phyloP scores from a whole-genome alignment of 1,284 basidiomycete species.

The Puccinia brachypodii region DNA sequence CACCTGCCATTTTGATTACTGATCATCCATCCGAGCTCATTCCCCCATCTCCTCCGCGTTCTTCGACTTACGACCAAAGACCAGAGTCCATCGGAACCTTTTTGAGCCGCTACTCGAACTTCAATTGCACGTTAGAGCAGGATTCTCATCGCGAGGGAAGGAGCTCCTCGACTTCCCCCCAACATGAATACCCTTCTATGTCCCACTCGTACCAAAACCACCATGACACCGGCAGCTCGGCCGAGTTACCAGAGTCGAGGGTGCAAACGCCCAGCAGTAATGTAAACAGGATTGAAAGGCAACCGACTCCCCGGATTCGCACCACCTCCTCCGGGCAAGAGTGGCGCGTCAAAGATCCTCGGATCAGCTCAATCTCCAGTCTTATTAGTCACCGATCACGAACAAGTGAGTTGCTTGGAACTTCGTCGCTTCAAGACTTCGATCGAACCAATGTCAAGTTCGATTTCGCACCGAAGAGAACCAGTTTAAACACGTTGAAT shows the following conservation, averaged over 20 bases:
- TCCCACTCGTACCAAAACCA: neutral
- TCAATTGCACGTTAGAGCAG: neutral
- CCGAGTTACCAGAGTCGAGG: neutral
- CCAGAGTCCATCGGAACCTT: constrained; percentile 32
- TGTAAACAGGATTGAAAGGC: neutral
- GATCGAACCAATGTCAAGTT: constrained; percentile 1
- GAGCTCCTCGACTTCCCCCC: neutral
- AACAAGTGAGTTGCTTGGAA: neutral
- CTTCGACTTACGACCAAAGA: neutral
- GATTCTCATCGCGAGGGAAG: neutral
- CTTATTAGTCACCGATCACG: constrained; percentile 19
- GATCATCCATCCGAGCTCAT: constrained; percentile 48
- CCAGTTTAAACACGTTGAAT: constrained; percentile 26
- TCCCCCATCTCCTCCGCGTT: constrained; percentile 42
- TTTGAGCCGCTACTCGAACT: constrained; percentile 27
- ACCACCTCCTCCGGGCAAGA: neutral
- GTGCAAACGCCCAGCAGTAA: neutral
- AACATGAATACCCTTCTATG: neutral
- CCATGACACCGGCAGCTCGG: neutral
- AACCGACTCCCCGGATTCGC: neutral
- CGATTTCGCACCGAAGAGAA: constrained; percentile 19
- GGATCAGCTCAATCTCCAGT: constrained; percentile 38
- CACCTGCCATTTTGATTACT: constrained; percentile 43
- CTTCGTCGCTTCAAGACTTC: neutral
- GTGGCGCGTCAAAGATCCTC: constrained; percentile 4